Percentiles rank a stretch among this genome's conserved stretches.
Conservation (phyloP, 2,329 filamentous ascomycete species). For the Stachybotrys elegans region DNA sequence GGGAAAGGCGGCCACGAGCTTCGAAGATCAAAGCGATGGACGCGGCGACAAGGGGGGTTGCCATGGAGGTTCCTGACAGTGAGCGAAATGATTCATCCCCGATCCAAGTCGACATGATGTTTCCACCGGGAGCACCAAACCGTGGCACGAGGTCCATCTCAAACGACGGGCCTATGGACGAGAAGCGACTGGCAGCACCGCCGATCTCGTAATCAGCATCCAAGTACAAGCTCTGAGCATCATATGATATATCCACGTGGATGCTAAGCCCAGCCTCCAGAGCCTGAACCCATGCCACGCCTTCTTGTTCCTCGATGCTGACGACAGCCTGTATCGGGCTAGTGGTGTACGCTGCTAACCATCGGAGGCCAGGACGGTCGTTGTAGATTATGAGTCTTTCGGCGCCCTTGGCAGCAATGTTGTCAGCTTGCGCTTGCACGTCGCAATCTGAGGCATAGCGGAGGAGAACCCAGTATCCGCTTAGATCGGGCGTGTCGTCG, state of each 20-base stretch:
- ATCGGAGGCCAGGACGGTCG: conserved; percentile 5
- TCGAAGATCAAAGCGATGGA: conserved; percentile 23
- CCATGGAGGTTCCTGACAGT: conserved; percentile 14
- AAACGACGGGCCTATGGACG: conserved; percentile 12
- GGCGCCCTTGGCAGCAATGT: conserved; percentile 42
- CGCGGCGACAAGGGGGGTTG: conserved; percentile 9
- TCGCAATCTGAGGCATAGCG: conserved; percentile 26
- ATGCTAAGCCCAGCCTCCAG: conserved; percentile 34
- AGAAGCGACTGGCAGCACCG: conserved; percentile 7
- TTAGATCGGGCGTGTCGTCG: conserved; percentile 44
- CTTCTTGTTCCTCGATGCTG: conserved; percentile 9
- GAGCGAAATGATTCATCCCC: too few relatives aligned
- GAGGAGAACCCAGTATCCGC: conserved; percentile 47
- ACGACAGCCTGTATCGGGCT: neutral
- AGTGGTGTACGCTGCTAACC: neutral
- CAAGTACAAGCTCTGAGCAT: too few relatives aligned
- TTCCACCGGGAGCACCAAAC: conserved; percentile 12
- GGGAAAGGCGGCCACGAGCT: conserved; percentile 37
- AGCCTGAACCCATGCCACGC: conserved; percentile 31
- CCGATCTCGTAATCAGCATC: too few relatives aligned
- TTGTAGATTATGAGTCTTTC: conserved; percentile 53
- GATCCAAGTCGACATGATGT: conserved; percentile 15
- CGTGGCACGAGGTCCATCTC: conserved; percentile 13
- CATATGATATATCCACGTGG: too few relatives aligned
- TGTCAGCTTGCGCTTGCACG: conserved; percentile 12